phyloP scores from a whole-genome alignment of 768 basidiomycete species.

The Tulasnella sp. region DNA sequence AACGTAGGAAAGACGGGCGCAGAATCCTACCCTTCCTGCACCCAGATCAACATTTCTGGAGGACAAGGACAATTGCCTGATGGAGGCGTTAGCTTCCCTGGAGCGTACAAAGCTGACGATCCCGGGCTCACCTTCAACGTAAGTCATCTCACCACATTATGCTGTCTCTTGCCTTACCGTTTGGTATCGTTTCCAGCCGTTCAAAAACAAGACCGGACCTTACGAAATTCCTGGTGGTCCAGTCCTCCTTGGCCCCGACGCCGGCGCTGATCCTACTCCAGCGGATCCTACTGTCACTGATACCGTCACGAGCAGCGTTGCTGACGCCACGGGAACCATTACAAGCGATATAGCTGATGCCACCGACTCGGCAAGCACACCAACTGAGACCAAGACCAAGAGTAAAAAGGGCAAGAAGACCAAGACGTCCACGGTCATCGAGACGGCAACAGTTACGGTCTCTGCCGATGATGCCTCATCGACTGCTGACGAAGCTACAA shows the following conservation, averaged over 20 bases:
- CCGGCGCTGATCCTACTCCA: too few species aligned
- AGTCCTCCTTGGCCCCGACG: not conserved
- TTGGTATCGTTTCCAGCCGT: not conserved
- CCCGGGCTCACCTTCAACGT: conserved; percentile 48
- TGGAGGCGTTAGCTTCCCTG: conserved; percentile 49
- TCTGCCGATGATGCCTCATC: not conserved
- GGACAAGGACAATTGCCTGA: conserved; percentile 31
- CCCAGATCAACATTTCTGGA: conserved; percentile 41
- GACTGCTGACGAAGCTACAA: conserved; percentile 11
- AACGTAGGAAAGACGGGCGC: conserved; percentile 44
- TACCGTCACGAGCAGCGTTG: too few species aligned
- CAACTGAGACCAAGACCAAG: too few species aligned
- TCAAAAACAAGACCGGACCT: conserved; percentile 17
- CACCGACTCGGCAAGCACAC: too few species aligned
- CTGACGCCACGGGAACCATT: too few species aligned
- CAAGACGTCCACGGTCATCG: too few species aligned
- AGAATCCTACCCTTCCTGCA: conserved; percentile 71
- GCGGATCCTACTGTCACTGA: not conserved
- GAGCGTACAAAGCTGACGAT: conserved; percentile 57
- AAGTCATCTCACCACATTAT: not conserved
- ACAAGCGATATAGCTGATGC: too few species aligned
- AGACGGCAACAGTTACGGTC: not conserved
- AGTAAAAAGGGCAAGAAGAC: too few species aligned
- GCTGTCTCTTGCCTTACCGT: not conserved
- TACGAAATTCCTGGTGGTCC: conserved; percentile 16